These are phyloP conservation scores for Hamamelis virginiana DNA, from an alignment of 164 flowering plant species.

Conservation along the genomic window DNA sequence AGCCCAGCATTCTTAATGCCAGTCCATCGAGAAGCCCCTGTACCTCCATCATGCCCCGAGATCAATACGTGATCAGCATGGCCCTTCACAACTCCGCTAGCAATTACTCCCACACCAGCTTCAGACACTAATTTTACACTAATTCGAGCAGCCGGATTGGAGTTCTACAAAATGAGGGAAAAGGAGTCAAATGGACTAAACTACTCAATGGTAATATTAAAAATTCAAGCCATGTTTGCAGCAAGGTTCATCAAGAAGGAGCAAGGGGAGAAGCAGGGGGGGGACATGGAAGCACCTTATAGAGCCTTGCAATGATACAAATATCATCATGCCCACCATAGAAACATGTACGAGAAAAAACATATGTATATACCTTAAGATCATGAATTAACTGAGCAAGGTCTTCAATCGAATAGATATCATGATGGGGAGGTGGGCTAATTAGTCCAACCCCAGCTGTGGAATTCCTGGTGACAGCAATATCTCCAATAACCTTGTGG, in stretches of 20 bases:
- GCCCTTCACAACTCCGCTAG: conserved; percentile 98
- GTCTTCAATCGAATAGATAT: conserved; percentile 98
- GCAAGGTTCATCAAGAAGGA: no score
- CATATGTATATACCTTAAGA: conserved; percentile 65
- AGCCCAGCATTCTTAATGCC: conserved; percentile 98
- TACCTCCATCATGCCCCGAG: conserved; percentile 99
- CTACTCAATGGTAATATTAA: no score
- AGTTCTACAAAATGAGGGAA: conserved; percentile 46
- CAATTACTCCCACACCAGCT: conserved; percentile 99
- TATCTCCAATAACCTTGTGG: conserved; percentile 96
- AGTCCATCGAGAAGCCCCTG: conserved; percentile 99
- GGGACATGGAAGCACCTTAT: no score
- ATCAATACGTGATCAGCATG: conserved; percentile 98
- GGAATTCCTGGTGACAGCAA: conserved; percentile 94
- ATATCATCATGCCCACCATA: background rate
- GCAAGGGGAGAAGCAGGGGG: no score
- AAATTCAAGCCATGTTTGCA: no score
- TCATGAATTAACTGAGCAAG: conserved; percentile 97
- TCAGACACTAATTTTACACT: conserved; percentile 98
- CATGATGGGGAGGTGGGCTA: conserved; percentile 99
- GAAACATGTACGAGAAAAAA: background rate
- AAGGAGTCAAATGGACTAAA: background rate
- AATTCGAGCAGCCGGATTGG: conserved; percentile 88
- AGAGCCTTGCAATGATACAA: background rate
- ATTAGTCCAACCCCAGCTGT: conserved; percentile 99